These are phyloP conservation scores for Calonectria fujianensis DNA, from an alignment of 2,329 filamentous ascomycete genomes.

Conservation along the genomic window DNA sequence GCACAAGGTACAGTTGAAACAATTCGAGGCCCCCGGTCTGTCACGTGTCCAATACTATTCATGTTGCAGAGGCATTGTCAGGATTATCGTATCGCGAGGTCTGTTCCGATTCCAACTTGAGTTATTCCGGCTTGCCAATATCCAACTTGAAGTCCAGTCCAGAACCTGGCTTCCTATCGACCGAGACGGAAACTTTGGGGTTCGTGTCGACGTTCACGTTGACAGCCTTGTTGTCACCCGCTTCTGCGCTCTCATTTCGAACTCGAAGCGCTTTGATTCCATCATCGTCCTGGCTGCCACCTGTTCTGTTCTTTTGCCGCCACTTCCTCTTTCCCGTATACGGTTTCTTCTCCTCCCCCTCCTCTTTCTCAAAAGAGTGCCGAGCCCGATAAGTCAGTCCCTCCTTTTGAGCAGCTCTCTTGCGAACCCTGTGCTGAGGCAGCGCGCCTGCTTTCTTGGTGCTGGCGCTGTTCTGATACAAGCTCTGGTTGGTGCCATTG, in stretches of 20 bases:
- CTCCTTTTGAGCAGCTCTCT: neutral
- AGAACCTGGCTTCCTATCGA: neutral
- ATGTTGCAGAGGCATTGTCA: too few species aligned
- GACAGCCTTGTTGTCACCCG: neutral
- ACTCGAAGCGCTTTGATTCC: neutral
- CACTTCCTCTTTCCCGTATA: too few species aligned
- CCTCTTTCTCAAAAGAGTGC: too few species aligned
- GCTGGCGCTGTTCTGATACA: neutral
- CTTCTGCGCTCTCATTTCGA: neutral
- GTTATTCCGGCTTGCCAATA: neutral
- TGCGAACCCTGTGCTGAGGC: neutral
- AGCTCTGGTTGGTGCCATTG: neutral
- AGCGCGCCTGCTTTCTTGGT: neutral
- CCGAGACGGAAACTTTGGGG: neutral
- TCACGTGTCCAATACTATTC: neutral
- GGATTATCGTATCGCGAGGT: neutral
- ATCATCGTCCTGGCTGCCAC: too few species aligned
- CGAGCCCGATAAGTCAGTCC: too few species aligned
- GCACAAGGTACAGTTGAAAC: neutral
- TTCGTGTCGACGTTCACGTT: neutral
- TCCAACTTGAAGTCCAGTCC: neutral
- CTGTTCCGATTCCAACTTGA: neutral
- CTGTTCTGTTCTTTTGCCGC: too few species aligned
- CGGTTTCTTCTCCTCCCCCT: neutral
- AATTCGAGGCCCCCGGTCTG: neutral